Conservation (phyloP, 2,329 filamentous ascomycete species). For the Alternaria alternata region DNA sequence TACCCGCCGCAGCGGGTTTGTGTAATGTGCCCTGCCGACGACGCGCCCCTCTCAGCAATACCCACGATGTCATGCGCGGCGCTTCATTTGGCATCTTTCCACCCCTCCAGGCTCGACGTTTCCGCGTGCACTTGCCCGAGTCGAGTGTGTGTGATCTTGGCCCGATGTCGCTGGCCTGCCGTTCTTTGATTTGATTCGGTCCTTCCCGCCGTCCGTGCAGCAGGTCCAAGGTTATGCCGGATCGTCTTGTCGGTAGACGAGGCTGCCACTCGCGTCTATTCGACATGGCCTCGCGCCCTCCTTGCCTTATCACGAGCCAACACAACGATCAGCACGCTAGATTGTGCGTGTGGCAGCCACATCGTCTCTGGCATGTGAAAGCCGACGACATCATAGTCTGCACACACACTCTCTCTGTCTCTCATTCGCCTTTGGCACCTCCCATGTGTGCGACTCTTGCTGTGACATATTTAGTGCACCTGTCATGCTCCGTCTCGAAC, state of each 20-base stretch:
- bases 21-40: neutral
- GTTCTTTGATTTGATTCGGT: conserved; percentile 42
- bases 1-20: conserved; percentile 3
- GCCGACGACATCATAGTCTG: conserved; percentile 26
- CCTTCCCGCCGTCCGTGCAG: conserved; percentile 37
- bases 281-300: conserved; percentile 30
- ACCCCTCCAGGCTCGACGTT: conserved; percentile 22
- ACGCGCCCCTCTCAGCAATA: conserved; percentile 8
- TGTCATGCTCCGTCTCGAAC: conserved; percentile 28
- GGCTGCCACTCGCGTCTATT: conserved; percentile 37
- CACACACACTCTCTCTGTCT: too few relatives aligned
- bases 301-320: conserved; percentile 35
- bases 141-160: conserved; percentile 28
- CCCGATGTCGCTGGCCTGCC: conserved; percentile 39
- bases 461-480: conserved; percentile 33
- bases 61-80: conserved; percentile 31
- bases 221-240: conserved; percentile 22
- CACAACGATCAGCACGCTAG: conserved; percentile 28
- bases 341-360: conserved; percentile 14
- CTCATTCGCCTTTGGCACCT: neutral
- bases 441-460: conserved; percentile 18
- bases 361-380: conserved; percentile 40
- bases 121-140: conserved; percentile 25
- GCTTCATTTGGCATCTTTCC: conserved; percentile 18
- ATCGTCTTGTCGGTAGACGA: conserved; percentile 29